These are phyloP conservation scores for Dendrobium officinale DNA, from an alignment of 106 monocot genomes.

Conservation along the genomic window DNA sequence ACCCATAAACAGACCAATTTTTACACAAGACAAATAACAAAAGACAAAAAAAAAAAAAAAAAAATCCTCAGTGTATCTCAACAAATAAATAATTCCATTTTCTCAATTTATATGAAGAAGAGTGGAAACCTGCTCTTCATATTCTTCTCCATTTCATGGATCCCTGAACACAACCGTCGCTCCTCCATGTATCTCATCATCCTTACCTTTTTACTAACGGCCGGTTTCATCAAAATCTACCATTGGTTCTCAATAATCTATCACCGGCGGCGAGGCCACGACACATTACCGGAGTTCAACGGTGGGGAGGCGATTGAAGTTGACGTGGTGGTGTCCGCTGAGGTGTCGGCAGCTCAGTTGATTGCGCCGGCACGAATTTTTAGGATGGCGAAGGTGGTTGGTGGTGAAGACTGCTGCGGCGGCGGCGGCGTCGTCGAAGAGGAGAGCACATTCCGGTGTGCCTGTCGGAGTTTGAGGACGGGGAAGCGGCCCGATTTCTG, in stretches of 20 bases:
- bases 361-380: constrained; percentile 1
- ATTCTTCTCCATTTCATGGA: neutral
- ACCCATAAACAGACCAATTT: no score
- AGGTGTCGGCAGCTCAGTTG: constrained; percentile 5
- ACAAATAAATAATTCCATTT: no score
- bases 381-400: neutral
- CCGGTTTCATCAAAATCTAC: constrained; percentile 9
- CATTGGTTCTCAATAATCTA: constrained; percentile 5
- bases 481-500: constrained; percentile 34
- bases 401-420: neutral
- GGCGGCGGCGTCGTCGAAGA: neutral
- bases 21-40: no score
- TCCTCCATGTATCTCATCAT: constrained; percentile 5
- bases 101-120: no score
- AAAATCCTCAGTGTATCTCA: no score
- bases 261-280: neutral
- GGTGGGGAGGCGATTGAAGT: neutral
- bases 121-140: no score
- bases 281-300: neutral
- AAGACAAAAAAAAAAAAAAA: no score
- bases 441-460: constrained; percentile 53
- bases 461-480: constrained; percentile 47
- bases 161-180: no score
- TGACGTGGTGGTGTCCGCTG: neutral
- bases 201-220: neutral